Percentiles rank a stretch among this genome's conserved stretches.
Evolutionary conservation across 2,329 filamentous ascomycete species (phyloP).

Genomic region (Verticillium longisporum): DNA sequence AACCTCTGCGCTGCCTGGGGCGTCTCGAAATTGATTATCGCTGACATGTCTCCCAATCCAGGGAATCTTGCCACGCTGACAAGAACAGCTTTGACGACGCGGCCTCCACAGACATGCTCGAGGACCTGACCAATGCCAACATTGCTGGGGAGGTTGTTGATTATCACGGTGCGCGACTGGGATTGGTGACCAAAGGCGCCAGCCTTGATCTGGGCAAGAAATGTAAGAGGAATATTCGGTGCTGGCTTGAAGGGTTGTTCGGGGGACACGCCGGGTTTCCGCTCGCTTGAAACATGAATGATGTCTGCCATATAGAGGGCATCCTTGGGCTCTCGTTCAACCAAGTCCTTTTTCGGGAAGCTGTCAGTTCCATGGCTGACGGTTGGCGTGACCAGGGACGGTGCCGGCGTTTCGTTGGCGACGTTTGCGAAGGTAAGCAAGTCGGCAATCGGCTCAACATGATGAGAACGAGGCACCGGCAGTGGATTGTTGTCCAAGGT

Average conservation of each 20-base stretch:
- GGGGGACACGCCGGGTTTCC: not conserved
- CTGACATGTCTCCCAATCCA: not conserved
- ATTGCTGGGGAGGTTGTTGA: slow-evolving; percentile 5
- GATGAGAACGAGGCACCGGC: not conserved
- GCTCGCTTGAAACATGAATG: not conserved
- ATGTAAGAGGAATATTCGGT: not conserved
- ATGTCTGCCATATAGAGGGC: not conserved
- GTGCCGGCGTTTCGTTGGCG: not conserved
- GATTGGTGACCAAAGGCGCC: not conserved
- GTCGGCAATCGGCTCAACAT: not conserved
- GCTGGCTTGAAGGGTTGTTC: not conserved
- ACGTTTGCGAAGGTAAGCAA: not conserved
- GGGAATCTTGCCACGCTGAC: not conserved
- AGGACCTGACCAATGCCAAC: slow-evolving; percentile 5
- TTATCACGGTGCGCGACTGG: slow-evolving; percentile 7
- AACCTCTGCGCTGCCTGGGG: not conserved
- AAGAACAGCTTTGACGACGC: slow-evolving; percentile 4
- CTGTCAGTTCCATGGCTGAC: not conserved
- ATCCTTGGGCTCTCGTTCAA: too few relatives aligned
- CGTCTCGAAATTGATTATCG: slow-evolving; percentile 4
- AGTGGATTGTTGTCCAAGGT: not conserved
- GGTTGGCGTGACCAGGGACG: not conserved
- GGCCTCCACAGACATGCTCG: slow-evolving; percentile 7
- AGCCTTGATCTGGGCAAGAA: not conserved
- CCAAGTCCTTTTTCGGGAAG: too few relatives aligned